Evolutionary conservation across 192 early-diverging fungal species (phyloP), one percentile per base, ranked within the genome.

Genomic region (Coemansia sp.): DNA sequence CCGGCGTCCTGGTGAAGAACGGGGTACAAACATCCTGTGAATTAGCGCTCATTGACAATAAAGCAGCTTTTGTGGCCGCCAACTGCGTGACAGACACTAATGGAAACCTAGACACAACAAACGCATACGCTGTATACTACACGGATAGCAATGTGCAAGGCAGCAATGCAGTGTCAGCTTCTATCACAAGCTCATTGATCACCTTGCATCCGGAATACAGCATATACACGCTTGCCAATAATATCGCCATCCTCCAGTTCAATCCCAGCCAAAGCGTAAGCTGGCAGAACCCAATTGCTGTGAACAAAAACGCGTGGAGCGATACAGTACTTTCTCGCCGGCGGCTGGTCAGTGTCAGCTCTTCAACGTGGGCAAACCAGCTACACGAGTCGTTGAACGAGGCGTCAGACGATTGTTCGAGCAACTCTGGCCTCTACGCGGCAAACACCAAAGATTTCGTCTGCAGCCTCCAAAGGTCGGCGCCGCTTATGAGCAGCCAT

Each of bases 1-100:
- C 43, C 23, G 72, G 64, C 2, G 6, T 73, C 16, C 51, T 82
- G 20, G 71, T 73, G n/a, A 76, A 73, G 52, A 70, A 82, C 57
- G 70, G 71, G 11, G 30, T 56, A 39, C 55, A 64, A 18, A 76
- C 78, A 35, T 76, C 73, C 23, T 81, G 78, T 65, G 73, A 81
- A 44, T 5, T 81, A 15, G 78, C 70, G 26, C 73, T 81, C n/a
- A 73, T 81, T n/a, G 69, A 72, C 43, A 58, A 57, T 30, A 63
- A 58, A 14, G 52, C 78, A 5, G 78, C 58, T 21, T 81, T 72
- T 64, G 57, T 81, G 0, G 73, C 78, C 2, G 78, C 78, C 9
- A 73, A 55, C 49, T 81, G 78, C 39, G 70, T 81, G 12, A 64
- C 60, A 15, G 64, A 66, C 51, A 58, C 23, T 23, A 39, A 35